A percentile compares a stretch with the other conserved stretches of the same genome.
Evolutionary conservation across 768 basidiomycete species (phyloP).

Genomic region (Dictyophora rubrovolvata): DNA sequence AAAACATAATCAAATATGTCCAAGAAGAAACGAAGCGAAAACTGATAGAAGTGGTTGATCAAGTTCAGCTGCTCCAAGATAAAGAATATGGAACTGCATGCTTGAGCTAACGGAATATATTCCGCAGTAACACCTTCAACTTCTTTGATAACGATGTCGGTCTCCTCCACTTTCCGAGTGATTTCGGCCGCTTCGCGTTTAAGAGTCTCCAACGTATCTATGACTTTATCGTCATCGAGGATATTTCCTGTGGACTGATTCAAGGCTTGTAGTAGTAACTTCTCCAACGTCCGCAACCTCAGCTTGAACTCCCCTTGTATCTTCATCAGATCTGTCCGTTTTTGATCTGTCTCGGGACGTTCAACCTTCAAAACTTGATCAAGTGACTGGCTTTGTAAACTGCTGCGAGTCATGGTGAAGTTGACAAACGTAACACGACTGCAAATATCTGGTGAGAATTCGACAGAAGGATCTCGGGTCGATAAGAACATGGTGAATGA

Average conservation of each 20-base stretch:
- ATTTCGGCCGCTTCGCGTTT: constrained; percentile 96
- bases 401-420: constrained; percentile 98
- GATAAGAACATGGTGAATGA: constrained; percentile 99
- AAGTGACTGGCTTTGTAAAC: constrained; percentile 95
- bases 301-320: constrained; percentile 96
- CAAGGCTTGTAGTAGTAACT: constrained; percentile 83
- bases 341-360: constrained; percentile 91
- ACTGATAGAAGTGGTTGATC: constrained; percentile 97
- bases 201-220: constrained; percentile 88
- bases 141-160: constrained; percentile 90
- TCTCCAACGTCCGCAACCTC: constrained; percentile 85
- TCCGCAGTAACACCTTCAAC: constrained; percentile 93
- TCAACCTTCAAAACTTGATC: constrained; percentile 97
- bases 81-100: constrained; percentile 95
- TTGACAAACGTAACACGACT: constrained; percentile 94
- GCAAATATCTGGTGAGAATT: constrained; percentile 98
- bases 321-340: constrained; percentile 94
- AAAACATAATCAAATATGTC: constrained; percentile 96
- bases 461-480: constrained; percentile 92
- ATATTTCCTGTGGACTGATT: constrained; percentile 97
- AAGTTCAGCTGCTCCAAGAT: constrained; percentile 89
- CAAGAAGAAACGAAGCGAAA: constrained; percentile 95
- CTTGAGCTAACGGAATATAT: constrained; percentile 89
- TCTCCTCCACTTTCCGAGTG: constrained; percentile 91
- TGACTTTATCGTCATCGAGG: constrained; percentile 97